These are phyloP conservation scores for Phalaenopsis aphrodite DNA, from an alignment of 106 monocot genomes.

Conservation along the genomic window DNA sequence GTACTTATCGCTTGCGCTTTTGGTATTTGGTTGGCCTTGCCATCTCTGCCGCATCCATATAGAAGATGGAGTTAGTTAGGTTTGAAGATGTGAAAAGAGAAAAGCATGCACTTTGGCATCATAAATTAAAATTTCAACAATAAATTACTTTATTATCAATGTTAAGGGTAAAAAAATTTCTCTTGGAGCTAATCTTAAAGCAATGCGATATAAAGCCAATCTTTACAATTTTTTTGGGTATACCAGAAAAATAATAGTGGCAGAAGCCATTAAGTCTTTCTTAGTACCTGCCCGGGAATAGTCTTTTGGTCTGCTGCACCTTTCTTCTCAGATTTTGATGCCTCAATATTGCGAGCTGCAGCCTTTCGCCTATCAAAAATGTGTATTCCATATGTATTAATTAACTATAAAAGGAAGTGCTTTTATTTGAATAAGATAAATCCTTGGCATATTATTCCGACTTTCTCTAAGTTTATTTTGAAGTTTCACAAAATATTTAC, in stretches of 20 bases:
- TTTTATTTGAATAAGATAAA: not conserved
- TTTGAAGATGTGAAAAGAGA: not conserved
- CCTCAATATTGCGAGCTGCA: slow-evolving; percentile 20
- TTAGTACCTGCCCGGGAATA: slow-evolving; percentile 21
- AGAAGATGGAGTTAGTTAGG: not conserved
- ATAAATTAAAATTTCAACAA: not conserved
- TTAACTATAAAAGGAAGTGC: not conserved
- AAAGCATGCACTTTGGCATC: not conserved
- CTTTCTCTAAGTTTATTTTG: not conserved
- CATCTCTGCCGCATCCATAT: slow-evolving; percentile 16
- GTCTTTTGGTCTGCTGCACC: slow-evolving; percentile 11
- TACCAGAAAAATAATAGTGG: not conserved
- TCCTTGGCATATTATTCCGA: not conserved
- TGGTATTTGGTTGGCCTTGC: slow-evolving; percentile 29
- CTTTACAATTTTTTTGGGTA: not conserved
- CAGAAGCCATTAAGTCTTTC: not conserved
- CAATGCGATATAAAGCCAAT: not conserved
- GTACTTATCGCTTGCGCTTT: slow-evolving; percentile 43
- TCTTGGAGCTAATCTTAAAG: not conserved
- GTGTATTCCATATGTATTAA: not conserved
- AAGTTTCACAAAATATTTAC: slow-evolving; percentile 20
- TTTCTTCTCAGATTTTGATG: slow-evolving; percentile 25
- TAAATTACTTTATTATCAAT: not conserved
- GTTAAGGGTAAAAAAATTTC: not conserved
- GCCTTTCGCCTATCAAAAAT: slow-evolving; percentile 33